Base-by-base conservation (phyloP, 2,329 filamentous ascomycete species). In the Colletotrichum sublineola region DNA sequence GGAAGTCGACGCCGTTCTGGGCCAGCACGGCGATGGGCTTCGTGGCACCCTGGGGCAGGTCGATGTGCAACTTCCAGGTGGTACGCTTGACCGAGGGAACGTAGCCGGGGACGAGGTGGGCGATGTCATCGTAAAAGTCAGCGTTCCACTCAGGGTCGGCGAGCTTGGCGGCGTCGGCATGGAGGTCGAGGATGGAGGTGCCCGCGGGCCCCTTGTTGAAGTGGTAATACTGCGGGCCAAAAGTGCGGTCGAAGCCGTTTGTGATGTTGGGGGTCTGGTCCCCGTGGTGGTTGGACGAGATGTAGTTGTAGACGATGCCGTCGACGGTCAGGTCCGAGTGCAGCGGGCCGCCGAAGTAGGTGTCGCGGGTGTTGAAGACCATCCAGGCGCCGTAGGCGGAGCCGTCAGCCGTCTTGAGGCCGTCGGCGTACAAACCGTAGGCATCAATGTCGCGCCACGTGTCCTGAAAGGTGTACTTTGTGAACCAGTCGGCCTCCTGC, bases 81-180 rank as follows among this genome's bases (percentile, higher is more conserved):
- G 86, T 86, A 31, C 90, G 84, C 14, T 82, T 79, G 15, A 82
- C 82, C 2, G 86, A 86, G 0, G 89, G 84, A 0, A 90, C 84
- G 74, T 90, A 90, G 72, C 89, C 89, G 1, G 89, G 85, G 0
- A 92, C 87, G 65, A 89, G 82, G 44, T 86, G 78, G 9, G 89
- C 88, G 63, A 92, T 91, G 1, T 85, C 85, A 76, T 92, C 89
- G 79, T 92, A 92, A 78, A 92, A 92, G 5, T 85, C 84, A 5
- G 82, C 79, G 62, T 90, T 89, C 88, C 89, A 91, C 57, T 80
- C 80, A 0, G 86, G 85, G 48, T 83, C 80, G 11, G 86, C 87
- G 71, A 85, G 86, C 71, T 84, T 80, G 24, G 83, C 81, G 1
- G 90, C 90, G 67, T 92, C 90, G 14, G 82, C 80, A 31, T 87